A percentile compares a stretch with the other conserved stretches of the same genome.
phyloP scores from a whole-genome alignment of 2,329 filamentous ascomycete species.

The Sclerotinia borealis region DNA sequence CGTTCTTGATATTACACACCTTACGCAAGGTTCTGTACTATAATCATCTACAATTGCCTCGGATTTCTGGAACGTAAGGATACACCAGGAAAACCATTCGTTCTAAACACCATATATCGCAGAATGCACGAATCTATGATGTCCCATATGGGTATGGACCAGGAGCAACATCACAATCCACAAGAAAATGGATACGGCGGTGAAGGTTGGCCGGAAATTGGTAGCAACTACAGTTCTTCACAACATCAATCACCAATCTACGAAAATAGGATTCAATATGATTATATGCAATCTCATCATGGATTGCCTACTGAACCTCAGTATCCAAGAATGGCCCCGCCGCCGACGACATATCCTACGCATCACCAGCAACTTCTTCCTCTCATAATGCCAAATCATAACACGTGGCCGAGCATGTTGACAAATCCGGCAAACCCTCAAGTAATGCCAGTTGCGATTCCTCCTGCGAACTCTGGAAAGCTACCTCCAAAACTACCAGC shows the following conservation, averaged over 20 bases:
- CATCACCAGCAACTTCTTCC: conserved; percentile 56
- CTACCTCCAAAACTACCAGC: conserved; percentile 42
- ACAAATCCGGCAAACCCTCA: conserved; percentile 61
- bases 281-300: conserved; percentile 53
- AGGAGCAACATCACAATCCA: conserved; percentile 28
- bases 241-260: conserved; percentile 66
- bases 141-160: conserved; percentile 33
- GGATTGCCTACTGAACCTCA: conserved; percentile 53
- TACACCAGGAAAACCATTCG: conserved; percentile 2
- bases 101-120: not conserved
- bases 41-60: conserved; percentile 22
- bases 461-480: conserved; percentile 42
- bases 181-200: conserved; percentile 37
- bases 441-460: conserved; percentile 50
- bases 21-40: conserved; percentile 31
- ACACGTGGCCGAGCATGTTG: conserved; percentile 75
- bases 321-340: conserved; percentile 46
- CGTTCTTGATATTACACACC: conserved; percentile 13
- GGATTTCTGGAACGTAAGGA: conserved; percentile 17
- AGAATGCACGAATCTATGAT: conserved; percentile 35
- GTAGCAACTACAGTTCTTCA: conserved; percentile 35
- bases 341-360: conserved; percentile 45
- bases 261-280: conserved; percentile 61
- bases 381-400: conserved; percentile 62
- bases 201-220: conserved; percentile 52